These are phyloP conservation scores for Wallacemonas collosoma DNA, from an alignment of 208 protist species.

Conservation along the genomic window DNA sequence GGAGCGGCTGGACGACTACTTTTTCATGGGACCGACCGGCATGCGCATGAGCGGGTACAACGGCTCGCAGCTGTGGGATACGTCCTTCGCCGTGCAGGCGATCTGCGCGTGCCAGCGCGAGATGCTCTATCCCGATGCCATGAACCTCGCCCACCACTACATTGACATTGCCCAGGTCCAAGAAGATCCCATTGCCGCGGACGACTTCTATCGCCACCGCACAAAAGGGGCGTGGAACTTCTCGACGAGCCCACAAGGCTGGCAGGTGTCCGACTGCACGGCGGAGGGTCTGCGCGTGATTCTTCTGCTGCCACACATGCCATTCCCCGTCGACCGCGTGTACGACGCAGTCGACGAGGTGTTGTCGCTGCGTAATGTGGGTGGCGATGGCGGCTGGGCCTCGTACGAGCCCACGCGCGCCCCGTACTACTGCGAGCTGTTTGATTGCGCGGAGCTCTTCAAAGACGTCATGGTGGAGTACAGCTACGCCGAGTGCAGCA, in stretches of 20 bases:
- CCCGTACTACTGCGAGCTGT: slow-evolving; percentile 88
- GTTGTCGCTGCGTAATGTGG: slow-evolving; percentile 93
- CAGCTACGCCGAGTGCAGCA: slow-evolving; percentile 96
- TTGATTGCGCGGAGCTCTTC: slow-evolving; percentile 97
- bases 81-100: slow-evolving; percentile 96
- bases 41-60: slow-evolving; percentile 99
- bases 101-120: slow-evolving; percentile 83
- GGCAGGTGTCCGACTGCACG: slow-evolving; percentile 98
- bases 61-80: slow-evolving; percentile 98
- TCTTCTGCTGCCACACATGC: slow-evolving; percentile 69
- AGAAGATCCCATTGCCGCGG: slow-evolving; percentile 84
- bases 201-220: slow-evolving; percentile 93
- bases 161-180: slow-evolving; percentile 92
- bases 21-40: slow-evolving; percentile 94
- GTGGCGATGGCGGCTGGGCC: slow-evolving; percentile 93
- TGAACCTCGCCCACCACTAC: slow-evolving; percentile 91
- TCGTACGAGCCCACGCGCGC: slow-evolving; percentile 95
- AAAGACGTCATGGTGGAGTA: slow-evolving; percentile 99
- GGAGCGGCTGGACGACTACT: slow-evolving; percentile 94
- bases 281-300: slow-evolving; percentile 95
- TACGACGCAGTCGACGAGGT: slow-evolving; percentile 94
- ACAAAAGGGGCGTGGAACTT: slow-evolving; percentile 98
- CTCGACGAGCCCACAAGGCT: slow-evolving; percentile 94
- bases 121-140: slow-evolving; percentile 61
- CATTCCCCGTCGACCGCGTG: slow-evolving; percentile 54